These are phyloP conservation scores for Fraxinus floribunda DNA, from an alignment of 305 asterid genomes.

Conservation along the genomic window DNA sequence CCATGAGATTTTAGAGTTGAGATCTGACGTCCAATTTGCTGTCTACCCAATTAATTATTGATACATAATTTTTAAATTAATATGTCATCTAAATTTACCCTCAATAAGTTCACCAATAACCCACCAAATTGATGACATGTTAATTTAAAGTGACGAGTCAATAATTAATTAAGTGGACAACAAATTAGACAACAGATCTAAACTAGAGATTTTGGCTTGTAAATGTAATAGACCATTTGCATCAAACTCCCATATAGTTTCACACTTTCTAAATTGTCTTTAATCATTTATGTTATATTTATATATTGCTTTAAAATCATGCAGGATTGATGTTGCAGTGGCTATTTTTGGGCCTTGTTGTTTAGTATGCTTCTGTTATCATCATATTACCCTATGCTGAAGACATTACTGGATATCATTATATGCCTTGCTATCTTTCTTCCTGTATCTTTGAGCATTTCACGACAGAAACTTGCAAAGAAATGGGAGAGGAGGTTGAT, in stretches of 20 bases:
- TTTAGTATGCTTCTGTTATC: conserved; percentile 50
- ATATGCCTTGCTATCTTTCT: conserved; percentile 48
- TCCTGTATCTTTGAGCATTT: conserved; percentile 56
- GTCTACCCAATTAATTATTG: too few species aligned
- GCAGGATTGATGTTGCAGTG: conserved; percentile 66
- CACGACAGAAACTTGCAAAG: conserved; percentile 56
- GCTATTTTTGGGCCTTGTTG: conserved; percentile 49
- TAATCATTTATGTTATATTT: neutral
- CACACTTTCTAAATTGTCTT: neutral
- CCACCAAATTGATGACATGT: too few species aligned
- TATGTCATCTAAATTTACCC: too few species aligned
- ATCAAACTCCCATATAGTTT: neutral
- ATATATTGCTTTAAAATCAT: conserved; percentile 18
- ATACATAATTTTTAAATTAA: too few species aligned
- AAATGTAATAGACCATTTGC: neutral
- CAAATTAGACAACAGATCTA: too few species aligned
- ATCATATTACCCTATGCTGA: conserved; percentile 57
- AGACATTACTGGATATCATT: conserved; percentile 53
- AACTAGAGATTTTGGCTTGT: neutral
- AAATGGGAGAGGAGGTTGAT: conserved; percentile 57
- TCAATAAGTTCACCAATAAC: too few species aligned
- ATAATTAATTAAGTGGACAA: too few species aligned
- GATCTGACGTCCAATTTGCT: too few species aligned
- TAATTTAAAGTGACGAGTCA: too few species aligned
- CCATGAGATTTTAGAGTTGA: neutral